Evolutionary conservation across 106 monocot species (phyloP).

Genomic region (Dactylorhiza incarnata): DNA sequence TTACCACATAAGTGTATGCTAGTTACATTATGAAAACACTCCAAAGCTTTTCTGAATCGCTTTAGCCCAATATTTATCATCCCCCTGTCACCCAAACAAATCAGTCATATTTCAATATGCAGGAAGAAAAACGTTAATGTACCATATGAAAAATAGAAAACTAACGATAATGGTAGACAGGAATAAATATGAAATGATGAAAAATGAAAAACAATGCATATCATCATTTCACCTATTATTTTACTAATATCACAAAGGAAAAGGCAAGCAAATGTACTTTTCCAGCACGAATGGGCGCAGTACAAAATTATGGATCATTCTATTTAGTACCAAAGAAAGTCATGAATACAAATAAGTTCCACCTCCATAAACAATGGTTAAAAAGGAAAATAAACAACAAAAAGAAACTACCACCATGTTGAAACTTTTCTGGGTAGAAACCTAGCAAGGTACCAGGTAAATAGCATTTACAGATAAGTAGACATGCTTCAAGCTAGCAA

Average conservation of each 20-base stretch:
- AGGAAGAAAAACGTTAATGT: not conserved
- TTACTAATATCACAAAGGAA: not conserved
- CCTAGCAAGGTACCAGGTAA: too few relatives aligned
- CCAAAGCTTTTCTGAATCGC: slow-evolving; percentile 61
- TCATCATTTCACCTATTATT: not conserved
- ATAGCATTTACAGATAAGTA: too few relatives aligned
- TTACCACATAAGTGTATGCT: not conserved
- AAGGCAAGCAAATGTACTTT: not conserved
- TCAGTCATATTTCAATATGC: not conserved
- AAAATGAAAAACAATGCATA: not conserved
- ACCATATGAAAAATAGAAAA: not conserved
- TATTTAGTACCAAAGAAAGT: not conserved
- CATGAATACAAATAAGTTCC: not conserved
- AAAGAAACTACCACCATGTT: not conserved
- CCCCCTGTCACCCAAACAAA: slow-evolving; percentile 49
- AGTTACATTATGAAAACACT: slow-evolving; percentile 69
- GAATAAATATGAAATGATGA: not conserved
- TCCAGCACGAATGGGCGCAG: not conserved
- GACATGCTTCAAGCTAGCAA: too few relatives aligned
- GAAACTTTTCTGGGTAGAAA: too few relatives aligned
- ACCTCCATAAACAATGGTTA: not conserved
- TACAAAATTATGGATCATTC: not conserved
- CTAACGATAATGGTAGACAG: not conserved
- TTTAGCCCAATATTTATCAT: slow-evolving; percentile 94
- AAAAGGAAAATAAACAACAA: not conserved